Conservation (phyloP, 2,329 filamentous ascomycete species). For the Taxawa tesnikishii region DNA sequence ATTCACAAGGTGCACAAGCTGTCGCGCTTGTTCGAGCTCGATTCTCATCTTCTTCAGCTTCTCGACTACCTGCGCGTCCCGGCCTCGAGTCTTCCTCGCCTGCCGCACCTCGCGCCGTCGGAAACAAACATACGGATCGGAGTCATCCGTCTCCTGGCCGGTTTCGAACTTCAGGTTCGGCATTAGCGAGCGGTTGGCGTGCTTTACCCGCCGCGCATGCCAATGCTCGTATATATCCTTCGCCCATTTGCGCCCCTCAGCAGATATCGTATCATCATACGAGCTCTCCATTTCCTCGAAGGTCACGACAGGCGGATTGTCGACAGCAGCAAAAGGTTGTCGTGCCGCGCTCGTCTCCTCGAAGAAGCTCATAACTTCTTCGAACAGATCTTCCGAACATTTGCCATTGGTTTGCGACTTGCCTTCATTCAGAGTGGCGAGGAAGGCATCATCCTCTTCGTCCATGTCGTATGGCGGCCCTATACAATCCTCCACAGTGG, state of each 20-base stretch:
- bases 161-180: constrained; percentile 84
- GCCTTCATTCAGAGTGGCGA: constrained; percentile 74
- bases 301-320: constrained; percentile 67
- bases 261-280: constrained; percentile 43
- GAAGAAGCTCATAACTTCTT: constrained; percentile 88
- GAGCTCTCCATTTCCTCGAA: constrained; percentile 48
- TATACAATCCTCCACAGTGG: constrained; percentile 92
- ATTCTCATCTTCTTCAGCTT: constrained; percentile 84
- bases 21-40: constrained; percentile 80
- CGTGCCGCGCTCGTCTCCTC: constrained; percentile 75
- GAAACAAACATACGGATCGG: constrained; percentile 97
- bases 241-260: constrained; percentile 45
- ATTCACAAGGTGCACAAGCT: constrained; percentile 64
- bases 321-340: constrained; percentile 79
- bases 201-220: constrained; percentile 56
- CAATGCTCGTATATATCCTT: constrained; percentile 85
- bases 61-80: constrained; percentile 88
- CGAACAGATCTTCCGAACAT: constrained; percentile 83
- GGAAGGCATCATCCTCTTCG: constrained; percentile 73
- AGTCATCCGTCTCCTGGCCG: constrained; percentile 85
- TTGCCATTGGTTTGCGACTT: constrained; percentile 39
- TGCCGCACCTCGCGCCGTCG: constrained; percentile 86
- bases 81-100: constrained; percentile 84
- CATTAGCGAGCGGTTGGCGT: constrained; percentile 61
- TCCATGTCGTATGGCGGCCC: constrained; percentile 91